Evolutionary conservation across 2,329 filamentous ascomycete species (phyloP), one percentile per base, ranked within the genome.

Genomic region (Tolypocladium tundrense): DNA sequence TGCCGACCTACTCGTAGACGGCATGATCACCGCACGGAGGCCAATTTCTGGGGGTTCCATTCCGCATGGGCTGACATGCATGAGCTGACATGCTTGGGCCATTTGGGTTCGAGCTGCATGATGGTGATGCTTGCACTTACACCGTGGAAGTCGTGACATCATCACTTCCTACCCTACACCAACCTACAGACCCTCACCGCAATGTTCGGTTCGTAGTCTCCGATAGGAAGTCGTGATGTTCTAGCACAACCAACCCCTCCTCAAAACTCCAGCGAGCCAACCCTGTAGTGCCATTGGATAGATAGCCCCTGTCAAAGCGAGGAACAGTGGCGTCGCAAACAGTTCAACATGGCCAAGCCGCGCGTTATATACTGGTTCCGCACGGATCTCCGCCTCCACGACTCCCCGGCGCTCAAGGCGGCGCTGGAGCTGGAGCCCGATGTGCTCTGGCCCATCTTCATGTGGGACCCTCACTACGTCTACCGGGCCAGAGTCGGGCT

Each of bases 401-500:
- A 91, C 70, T 90, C 87, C 0, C 88, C 88, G 10, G 88, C 87
- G 1, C 75, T 92, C 33, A 80, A 85, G 68, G 87, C 87, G 2
- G 88, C 88, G 0, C 72, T 92, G 9, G 85, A 88, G 59, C 76
- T 91, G 8, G 77, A 88, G 0, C 87, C 88, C 1, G 80, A 81
- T 56, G 83, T 80, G 24, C 74, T 92, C 33, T 91, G 87, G 76
- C 88, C 88, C 1, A 81, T 91, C 52, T 92, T 88, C 79, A 90
- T 86, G 1, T 92, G 88, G 87, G 88, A 91, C 68, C 88, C 88
- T 58, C 87, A 91, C 68, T 91, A 91, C 67, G 87, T 91, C 33
- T 91, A 90, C 68, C 80, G 80, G 39, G 83, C 85, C 1, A 80
- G 88, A 58, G 87, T 86, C 5, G 87, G 87, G 0, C 75, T 83